Conservation (phyloP, 352 stramenopile genomes). For the Blastocystis sp. region DNA sequence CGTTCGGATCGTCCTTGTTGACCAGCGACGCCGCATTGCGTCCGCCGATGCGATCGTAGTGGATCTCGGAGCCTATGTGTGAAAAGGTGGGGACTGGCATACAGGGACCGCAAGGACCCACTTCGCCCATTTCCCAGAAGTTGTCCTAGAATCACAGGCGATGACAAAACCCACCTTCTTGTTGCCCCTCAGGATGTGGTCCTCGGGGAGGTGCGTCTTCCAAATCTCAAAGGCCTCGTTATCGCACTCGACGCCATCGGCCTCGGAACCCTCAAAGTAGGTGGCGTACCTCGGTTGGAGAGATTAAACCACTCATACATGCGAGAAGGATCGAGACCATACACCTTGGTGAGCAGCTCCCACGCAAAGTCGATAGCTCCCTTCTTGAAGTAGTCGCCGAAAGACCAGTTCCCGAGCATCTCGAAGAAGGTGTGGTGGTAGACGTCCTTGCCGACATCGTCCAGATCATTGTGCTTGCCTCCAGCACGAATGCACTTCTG, state of each 20-base stretch:
- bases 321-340: constrained; percentile 71
- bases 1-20: constrained; percentile 89
- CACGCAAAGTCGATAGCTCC: constrained; percentile 90
- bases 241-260: constrained; percentile 69
- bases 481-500: constrained; percentile 98
- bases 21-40: constrained; percentile 80
- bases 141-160: constrained; percentile 83
- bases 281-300: constrained; percentile 76
- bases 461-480: constrained; percentile 98
- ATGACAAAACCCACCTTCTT: constrained; percentile 27
- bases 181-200: constrained; percentile 62
- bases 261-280: constrained; percentile 90
- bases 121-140: constrained; percentile 99
- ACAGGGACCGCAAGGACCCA: constrained; percentile 91
- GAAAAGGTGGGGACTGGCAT: not conserved
- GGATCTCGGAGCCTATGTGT: constrained; percentile 79
- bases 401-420: constrained; percentile 97
- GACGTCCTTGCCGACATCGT: constrained; percentile 94
- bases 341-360: constrained; percentile 87
- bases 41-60: constrained; percentile 92
- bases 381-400: constrained; percentile 96
- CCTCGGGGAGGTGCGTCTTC: constrained; percentile 69
- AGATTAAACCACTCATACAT: not conserved
- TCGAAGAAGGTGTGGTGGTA: constrained; percentile 99
- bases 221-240: constrained; percentile 81